These are phyloP conservation scores for Serendipita sp. DNA, from an alignment of 1,284 basidiomycete genomes.

Conservation along the genomic window DNA sequence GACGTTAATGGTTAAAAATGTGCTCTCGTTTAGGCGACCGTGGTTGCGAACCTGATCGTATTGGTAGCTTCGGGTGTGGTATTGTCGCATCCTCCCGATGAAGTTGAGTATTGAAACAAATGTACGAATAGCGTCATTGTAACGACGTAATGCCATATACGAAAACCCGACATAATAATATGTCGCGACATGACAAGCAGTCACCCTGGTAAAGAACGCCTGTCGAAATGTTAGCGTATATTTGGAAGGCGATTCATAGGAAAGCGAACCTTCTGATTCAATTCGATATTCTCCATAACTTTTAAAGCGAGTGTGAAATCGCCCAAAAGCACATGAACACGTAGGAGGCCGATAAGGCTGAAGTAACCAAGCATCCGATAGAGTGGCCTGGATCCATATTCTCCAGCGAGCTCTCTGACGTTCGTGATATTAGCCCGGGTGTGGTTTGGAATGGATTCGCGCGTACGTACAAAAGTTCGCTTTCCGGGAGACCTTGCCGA, in stretches of 20 bases:
- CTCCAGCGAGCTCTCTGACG: conserved; percentile 69
- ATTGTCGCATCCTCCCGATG: conserved; percentile 83
- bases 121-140: conserved; percentile 87
- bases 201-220: conserved; percentile 80
- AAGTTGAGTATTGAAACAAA: conserved; percentile 90
- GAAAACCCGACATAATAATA: conserved; percentile 96
- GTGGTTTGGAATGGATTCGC: neutral
- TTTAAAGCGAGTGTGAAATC: conserved; percentile 94
- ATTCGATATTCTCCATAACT: conserved; percentile 86
- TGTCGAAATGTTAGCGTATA: conserved; percentile 17
- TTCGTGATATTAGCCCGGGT: neutral
- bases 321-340: conserved; percentile 90
- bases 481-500: conserved; percentile 62
- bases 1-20: neutral
- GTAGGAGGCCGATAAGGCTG: conserved; percentile 85
- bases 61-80: conserved; percentile 91
- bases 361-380: conserved; percentile 98
- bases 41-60: conserved; percentile 66
- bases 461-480: conserved; percentile 62
- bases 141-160: conserved; percentile 88
- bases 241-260: neutral
- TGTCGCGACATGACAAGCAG: conserved; percentile 86
- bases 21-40: neutral
- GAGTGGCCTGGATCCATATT: conserved; percentile 79
- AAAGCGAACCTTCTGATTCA: conserved; percentile 57